These are phyloP conservation scores for Chlamydomonas sphaeroides DNA, from an alignment of 139 green algal species.

Conservation along the genomic window DNA sequence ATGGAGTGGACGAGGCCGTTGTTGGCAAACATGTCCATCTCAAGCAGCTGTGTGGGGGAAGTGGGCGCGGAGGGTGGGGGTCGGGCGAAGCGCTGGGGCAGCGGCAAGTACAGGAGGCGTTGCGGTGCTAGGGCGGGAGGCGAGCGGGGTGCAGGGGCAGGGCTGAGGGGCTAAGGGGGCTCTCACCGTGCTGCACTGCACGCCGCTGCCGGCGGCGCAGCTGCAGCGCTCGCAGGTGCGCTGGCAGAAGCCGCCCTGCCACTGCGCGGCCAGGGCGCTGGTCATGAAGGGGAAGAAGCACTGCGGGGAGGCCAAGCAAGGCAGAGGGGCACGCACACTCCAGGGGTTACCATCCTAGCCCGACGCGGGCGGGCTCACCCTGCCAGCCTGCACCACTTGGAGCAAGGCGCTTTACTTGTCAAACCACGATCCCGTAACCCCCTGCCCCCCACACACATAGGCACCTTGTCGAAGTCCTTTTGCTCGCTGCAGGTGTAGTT, in stretches of 20 bases:
- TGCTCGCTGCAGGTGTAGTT: slow-evolving; percentile 64
- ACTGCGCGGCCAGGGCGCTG: slow-evolving; percentile 64
- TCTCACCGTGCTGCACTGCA: slow-evolving; percentile 52
- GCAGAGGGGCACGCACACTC: too few relatives aligned
- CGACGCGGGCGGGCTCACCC: too few relatives aligned
- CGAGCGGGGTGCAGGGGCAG: background rate
- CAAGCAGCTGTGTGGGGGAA: slow-evolving; percentile 21
- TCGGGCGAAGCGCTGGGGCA: background rate
- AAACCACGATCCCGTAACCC: too few relatives aligned
- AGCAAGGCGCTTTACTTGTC: too few relatives aligned
- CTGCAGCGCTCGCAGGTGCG: slow-evolving; percentile 67
- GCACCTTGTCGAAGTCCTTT: slow-evolving; percentile 52
- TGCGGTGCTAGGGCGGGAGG: background rate
- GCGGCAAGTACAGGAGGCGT: background rate
- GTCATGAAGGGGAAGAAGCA: slow-evolving; percentile 64
- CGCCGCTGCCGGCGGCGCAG: slow-evolving; percentile 54
- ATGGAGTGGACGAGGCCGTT: slow-evolving; percentile 76
- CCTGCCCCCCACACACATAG: too few relatives aligned
- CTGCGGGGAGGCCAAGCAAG: too few relatives aligned
- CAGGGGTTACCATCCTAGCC: too few relatives aligned
- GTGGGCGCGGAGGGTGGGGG: background rate
- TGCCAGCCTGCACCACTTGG: too few relatives aligned
- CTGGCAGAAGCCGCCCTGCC: slow-evolving; percentile 76
- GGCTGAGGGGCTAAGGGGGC: too few relatives aligned
- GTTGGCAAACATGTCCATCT: slow-evolving; percentile 51